These are phyloP conservation scores for Saccharomycopsis malanga DNA, from an alignment of 805 yeast species.

Conservation along the genomic window DNA sequence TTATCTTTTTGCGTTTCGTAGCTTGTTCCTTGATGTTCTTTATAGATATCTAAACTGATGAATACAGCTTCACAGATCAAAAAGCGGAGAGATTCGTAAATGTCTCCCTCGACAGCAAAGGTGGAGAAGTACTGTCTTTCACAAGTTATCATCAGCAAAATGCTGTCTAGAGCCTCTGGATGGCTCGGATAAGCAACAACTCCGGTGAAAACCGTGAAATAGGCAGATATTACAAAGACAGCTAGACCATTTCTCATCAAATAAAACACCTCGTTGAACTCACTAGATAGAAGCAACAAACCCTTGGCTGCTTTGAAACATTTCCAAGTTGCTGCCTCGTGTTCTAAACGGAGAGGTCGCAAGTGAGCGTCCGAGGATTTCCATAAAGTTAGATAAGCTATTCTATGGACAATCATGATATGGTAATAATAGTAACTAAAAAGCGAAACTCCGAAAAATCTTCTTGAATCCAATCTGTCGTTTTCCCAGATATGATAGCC, in stretches of 20 bases:
- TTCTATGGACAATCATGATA: constrained; percentile 7
- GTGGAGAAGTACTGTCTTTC: background rate
- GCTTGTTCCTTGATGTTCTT: background rate
- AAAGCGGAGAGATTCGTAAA: background rate
- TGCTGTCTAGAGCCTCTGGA: background rate
- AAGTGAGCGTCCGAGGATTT: background rate
- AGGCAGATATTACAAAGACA: background rate
- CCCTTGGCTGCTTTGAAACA: constrained; percentile 1
- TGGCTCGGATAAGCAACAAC: background rate
- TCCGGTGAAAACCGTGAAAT: constrained; percentile 3
- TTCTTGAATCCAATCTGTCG: background rate
- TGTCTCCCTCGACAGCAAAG: background rate
- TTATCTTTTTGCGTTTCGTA: background rate
- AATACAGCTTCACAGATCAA: background rate
- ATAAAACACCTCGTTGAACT: constrained; percentile 1
- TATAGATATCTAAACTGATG: background rate
- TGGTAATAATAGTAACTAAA: constrained; percentile 3
- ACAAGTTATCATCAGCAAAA: background rate
- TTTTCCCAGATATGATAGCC: background rate
- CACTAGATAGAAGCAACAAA: constrained; percentile 1
- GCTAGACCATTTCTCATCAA: constrained; percentile 1
- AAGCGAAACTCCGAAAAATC: background rate
- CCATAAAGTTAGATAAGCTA: background rate
- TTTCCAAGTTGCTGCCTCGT: background rate
- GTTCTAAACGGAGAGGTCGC: background rate